These are phyloP conservation scores for Coemansia sp. DNA, from an alignment of 371 early-diverging fungal genomes.

Conservation along the genomic window DNA sequence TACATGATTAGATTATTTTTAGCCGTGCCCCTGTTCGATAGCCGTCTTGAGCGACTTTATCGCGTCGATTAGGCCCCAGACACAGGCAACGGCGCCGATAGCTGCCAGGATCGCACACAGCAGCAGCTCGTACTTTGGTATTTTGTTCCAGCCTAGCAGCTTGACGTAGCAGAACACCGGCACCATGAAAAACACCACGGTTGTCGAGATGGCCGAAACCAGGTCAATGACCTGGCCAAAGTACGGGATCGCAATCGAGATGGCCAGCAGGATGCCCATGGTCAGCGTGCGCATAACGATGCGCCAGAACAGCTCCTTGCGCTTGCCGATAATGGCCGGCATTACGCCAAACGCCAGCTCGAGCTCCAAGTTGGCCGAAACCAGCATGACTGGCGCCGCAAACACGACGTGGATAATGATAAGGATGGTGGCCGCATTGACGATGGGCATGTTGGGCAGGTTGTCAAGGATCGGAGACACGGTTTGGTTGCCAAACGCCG, in stretches of 20 bases:
- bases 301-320: conserved; percentile 59
- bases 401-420: conserved; percentile 80
- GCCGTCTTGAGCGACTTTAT: conserved; percentile 54
- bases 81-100: conserved; percentile 71
- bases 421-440: conserved; percentile 68
- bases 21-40: conserved; percentile 28
- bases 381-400: conserved; percentile 79
- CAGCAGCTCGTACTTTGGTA: conserved; percentile 58
- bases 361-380: conserved; percentile 73
- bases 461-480: conserved; percentile 74
- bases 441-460: conserved; percentile 64
- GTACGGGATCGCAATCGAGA: conserved; percentile 72
- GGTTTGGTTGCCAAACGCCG: conserved; percentile 69
- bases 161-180: conserved; percentile 77
- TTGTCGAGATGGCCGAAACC: conserved; percentile 76
- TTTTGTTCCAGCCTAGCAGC: conserved; percentile 68
- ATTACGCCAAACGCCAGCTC: conserved; percentile 58
- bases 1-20: no score
- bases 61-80: conserved; percentile 74
- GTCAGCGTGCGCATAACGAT: conserved; percentile 60
- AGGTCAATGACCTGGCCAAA: conserved; percentile 82
- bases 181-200: conserved; percentile 78
- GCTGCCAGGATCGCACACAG: conserved; percentile 61
- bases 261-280: conserved; percentile 36
- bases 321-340: conserved; percentile 48